These are phyloP conservation scores for Lentithecium fluviatile DNA, from an alignment of 495 filamentous ascomycete genomes.

Conservation along the genomic window DNA sequence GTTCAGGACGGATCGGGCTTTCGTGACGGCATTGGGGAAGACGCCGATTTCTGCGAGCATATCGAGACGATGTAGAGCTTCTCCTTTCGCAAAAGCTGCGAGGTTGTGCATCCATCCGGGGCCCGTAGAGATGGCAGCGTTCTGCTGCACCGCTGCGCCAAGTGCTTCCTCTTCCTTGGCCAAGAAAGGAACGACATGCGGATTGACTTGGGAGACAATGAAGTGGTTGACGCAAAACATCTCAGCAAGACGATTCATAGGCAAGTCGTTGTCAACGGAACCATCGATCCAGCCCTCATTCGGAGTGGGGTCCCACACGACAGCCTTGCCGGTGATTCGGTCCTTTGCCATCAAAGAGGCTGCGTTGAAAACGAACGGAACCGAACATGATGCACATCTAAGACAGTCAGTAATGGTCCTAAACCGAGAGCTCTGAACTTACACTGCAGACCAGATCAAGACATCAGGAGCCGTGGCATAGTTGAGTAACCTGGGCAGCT, in stretches of 20 bases:
- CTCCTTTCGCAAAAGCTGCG: constrained; percentile 74
- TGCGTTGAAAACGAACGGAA: constrained; percentile 81
- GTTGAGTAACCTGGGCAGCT: constrained; percentile 82
- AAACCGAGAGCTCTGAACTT: constrained; percentile 40
- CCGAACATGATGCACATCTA: constrained; percentile 85
- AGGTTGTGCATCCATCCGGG: constrained; percentile 64
- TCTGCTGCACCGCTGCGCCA: constrained; percentile 40
- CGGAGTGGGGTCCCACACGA: constrained; percentile 79
- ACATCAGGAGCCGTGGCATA: constrained; percentile 93
- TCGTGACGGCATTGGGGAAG: constrained; percentile 77
- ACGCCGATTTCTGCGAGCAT: constrained; percentile 78
- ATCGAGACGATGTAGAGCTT: constrained; percentile 77
- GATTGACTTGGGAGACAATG: constrained; percentile 95
- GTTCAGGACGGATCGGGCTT: constrained; percentile 74
- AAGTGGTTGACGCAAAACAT: constrained; percentile 99
- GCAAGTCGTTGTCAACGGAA: constrained; percentile 89
- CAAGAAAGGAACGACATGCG: constrained; percentile 88
- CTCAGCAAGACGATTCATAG: constrained; percentile 85
- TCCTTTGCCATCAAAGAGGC: constrained; percentile 80
- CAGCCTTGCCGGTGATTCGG: constrained; percentile 71
- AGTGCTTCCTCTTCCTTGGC: constrained; percentile 64
- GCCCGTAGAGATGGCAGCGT: constrained; percentile 43
- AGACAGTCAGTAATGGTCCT: constrained; percentile 29
- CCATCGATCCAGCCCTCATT: constrained; percentile 83
- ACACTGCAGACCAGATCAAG: constrained; percentile 94